Conservation (phyloP, 2,329 filamentous ascomycete genomes). For the Ceratocystiopsis sp. region DNA sequence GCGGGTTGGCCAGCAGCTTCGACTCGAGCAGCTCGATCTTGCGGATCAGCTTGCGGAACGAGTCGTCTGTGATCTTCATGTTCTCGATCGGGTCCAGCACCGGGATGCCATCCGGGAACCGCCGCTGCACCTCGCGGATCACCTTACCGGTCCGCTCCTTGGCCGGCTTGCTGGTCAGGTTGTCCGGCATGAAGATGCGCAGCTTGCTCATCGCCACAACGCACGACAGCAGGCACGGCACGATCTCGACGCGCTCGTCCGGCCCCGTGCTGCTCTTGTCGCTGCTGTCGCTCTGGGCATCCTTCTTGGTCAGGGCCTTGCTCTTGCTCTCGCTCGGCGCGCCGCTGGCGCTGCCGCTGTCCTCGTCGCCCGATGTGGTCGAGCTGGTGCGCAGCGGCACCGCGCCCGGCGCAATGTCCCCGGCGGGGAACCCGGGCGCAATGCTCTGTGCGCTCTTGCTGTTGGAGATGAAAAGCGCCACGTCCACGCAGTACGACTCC, state of each 20-base stretch:
- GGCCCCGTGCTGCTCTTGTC: neutral
- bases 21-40: slow-evolving; percentile 97
- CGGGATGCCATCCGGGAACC: slow-evolving; percentile 85
- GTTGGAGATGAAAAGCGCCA: slow-evolving; percentile 45
- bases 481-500: slow-evolving; percentile 67
- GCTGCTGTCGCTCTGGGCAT: neutral
- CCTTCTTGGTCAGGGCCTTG: neutral
- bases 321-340: neutral
- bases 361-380: slow-evolving; percentile 22
- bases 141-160: slow-evolving; percentile 49
- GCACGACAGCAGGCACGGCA: slow-evolving; percentile 74
- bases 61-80: slow-evolving; percentile 85
- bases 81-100: slow-evolving; percentile 87
- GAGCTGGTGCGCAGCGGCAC: slow-evolving; percentile 40
- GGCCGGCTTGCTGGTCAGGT: slow-evolving; percentile 51
- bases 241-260: slow-evolving; percentile 49
- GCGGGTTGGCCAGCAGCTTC: slow-evolving; percentile 68
- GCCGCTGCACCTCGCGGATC: slow-evolving; percentile 61
- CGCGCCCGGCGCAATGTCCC: slow-evolving; percentile 46
- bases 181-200: slow-evolving; percentile 65
- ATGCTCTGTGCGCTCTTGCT: slow-evolving; percentile 29
- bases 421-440: slow-evolving; percentile 17
- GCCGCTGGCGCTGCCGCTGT: neutral
- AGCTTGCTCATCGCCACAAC: slow-evolving; percentile 74
- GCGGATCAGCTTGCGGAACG: slow-evolving; percentile 79